Evolutionary conservation across 345 rosid genomes (phyloP).

Genomic region (Barbarea vulgaris): DNA sequence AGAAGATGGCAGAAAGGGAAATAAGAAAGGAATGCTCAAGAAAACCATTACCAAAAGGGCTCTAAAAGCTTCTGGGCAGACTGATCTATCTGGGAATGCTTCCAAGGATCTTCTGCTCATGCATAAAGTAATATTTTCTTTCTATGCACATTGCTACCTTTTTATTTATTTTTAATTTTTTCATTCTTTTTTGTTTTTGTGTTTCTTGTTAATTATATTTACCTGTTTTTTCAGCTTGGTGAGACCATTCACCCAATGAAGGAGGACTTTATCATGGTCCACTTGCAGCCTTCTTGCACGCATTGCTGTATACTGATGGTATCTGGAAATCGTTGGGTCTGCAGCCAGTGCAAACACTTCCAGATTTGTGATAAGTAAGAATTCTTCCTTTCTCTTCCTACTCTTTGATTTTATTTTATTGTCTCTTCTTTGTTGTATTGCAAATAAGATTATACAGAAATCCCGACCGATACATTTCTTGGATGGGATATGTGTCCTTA

Average conservation of each 20-base stretch:
- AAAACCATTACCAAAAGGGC: constrained; percentile 95
- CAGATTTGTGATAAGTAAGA: constrained; percentile 95
- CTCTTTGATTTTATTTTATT: background rate
- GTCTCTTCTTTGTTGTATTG: background rate
- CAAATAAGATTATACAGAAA: background rate
- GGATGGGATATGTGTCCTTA: background rate
- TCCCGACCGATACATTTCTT: background rate
- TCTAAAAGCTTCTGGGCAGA: constrained; percentile 95
- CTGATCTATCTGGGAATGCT: constrained; percentile 91
- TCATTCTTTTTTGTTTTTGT: background rate
- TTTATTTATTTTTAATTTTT: background rate
- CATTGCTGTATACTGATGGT: constrained; percentile 96
- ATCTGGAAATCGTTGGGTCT: constrained; percentile 88
- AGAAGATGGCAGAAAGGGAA: constrained; percentile 92
- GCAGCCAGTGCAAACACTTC: constrained; percentile 92
- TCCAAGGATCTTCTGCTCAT: constrained; percentile 95
- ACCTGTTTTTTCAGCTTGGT: constrained; percentile 73
- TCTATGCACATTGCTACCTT: background rate
- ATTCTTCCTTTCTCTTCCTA: constrained; percentile 28
- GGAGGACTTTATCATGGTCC: constrained; percentile 99
- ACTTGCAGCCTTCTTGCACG: constrained; percentile 87
- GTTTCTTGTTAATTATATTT: background rate
- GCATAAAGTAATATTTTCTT: constrained; percentile 73
- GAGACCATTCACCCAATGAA: constrained; percentile 99
- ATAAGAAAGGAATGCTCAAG: constrained; percentile 85